Base-by-base conservation (phyloP, 2,329 filamentous ascomycete genomes). In the Rachicladosporium sp. region DNA sequence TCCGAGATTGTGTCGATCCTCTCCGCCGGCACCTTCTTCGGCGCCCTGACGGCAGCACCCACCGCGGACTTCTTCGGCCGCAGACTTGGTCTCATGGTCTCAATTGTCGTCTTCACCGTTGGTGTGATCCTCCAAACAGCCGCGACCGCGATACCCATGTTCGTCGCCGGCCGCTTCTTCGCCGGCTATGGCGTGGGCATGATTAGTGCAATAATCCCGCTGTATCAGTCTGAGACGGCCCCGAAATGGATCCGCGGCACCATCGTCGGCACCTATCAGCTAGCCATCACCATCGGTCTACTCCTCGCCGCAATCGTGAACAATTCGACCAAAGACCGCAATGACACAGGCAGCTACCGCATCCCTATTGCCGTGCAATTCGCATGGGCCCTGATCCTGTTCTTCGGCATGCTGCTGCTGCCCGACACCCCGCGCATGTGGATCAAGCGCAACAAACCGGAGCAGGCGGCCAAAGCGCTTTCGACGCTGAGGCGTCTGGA, bases 1-100 rank as follows among this genome's bases (percentile, higher is more conserved):
- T 80, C 83, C n/a, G 68, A 81, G 49, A 80, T 88, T 40, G 83
- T 91, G 37, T 81, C 83, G 8, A 86, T 93, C 49, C 71, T 93
- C 35, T 41, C 38, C 10, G 38, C 38, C 8, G 38, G 38, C 29
- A 41, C 38, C 4, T 37, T 89, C 82, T 45, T 84, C 41, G 85
- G 84, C 33, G 73, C 85, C 31, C 67, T 93, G 21, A 61, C 78
- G 10, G 74, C 82, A 33, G 82, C 83, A 7, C 82, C 82, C 1
- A 62, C 76, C 7, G 83, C 76, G 42, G 85, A 93, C 58, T 63
- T 68, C 29, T 63, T 82, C 38, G 82, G 82, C 43, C 79, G 81
- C 54, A 76, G 82, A 38, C 64, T 73, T 43, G 82, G 80, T 30
- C 71, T 88, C 40, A 78, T 87, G 47, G 61, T 73, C 36, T 71